phyloP scores from a whole-genome alignment of 176 grass and related monocot genomes.

The Pontederia crassipes region DNA sequence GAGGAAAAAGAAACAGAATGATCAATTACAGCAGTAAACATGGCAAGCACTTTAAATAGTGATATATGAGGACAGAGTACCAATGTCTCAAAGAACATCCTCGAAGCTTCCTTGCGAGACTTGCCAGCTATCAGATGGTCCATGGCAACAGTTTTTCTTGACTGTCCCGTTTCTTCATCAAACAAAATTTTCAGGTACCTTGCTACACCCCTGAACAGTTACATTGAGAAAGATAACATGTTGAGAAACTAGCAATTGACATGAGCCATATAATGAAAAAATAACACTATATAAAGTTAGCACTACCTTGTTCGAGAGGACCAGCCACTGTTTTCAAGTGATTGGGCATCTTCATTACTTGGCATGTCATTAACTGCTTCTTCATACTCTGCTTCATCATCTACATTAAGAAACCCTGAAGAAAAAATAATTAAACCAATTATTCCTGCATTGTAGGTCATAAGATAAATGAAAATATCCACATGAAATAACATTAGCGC shows the following conservation, averaged over 20 bases:
- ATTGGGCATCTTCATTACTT: conserved; percentile 61
- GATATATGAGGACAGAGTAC: conserved; percentile 24
- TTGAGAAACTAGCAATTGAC: background rate
- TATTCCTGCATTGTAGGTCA: background rate
- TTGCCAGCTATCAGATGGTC: conserved; percentile 71
- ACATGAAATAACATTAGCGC: conserved; percentile 8
- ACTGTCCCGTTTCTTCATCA: conserved; percentile 64
- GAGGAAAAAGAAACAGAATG: background rate
- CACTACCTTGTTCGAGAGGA: conserved; percentile 79
- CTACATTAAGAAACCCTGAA: conserved; percentile 84
- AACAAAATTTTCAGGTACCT: conserved; percentile 87
- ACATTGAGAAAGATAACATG: conserved; percentile 1
- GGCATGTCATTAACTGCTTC: conserved; percentile 44
- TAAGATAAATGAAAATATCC: background rate
- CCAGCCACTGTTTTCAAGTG: conserved; percentile 87
- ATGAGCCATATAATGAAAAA: background rate
- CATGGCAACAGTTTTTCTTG: conserved; percentile 59
- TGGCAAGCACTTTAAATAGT: background rate
- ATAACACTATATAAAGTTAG: background rate
- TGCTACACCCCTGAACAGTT: conserved; percentile 56
- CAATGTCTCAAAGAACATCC: conserved; percentile 99
- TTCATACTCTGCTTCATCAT: conserved; percentile 67
- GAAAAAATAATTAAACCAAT: background rate
- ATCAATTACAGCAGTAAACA: background rate
- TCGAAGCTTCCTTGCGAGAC: conserved; percentile 87